Conservation (phyloP, 2,329 filamentous ascomycete genomes). For the Trichoderma oligosporum region DNA sequence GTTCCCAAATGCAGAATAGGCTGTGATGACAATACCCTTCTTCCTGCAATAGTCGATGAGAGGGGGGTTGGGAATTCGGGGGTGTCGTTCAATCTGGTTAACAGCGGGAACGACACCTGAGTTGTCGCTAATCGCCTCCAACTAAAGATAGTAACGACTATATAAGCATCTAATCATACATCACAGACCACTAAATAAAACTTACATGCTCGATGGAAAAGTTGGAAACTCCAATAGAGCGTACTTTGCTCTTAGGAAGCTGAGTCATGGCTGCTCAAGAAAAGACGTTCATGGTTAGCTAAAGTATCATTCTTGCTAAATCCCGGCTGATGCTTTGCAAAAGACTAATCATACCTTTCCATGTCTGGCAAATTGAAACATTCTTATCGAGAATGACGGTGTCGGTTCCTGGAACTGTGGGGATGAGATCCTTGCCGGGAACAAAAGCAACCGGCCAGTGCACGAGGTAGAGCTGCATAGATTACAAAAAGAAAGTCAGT, state of each 20-base stretch:
- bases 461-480: conserved; percentile 52
- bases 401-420: conserved; percentile 34
- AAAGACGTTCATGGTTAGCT: not conserved
- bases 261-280: conserved; percentile 43
- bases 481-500: not conserved
- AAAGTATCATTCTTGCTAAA: too few relatives aligned
- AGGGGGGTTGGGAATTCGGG: conserved; percentile 54
- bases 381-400: conserved; percentile 41
- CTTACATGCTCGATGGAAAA: conserved; percentile 44
- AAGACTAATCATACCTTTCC: conserved; percentile 30
- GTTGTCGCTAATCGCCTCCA: conserved; percentile 53
- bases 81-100: conserved; percentile 68
- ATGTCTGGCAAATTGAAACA: conserved; percentile 43
- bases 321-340: too few relatives aligned
- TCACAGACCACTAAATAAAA: not conserved
- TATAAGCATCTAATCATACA: not conserved
- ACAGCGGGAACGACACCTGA: conserved; percentile 57
- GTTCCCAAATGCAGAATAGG: conserved; percentile 56
- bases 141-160: conserved; percentile 43
- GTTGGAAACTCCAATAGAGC: conserved; percentile 70
- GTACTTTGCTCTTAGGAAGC: conserved; percentile 57
- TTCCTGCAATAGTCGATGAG: conserved; percentile 57
- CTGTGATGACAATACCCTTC: conserved; percentile 62
- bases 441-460: conserved; percentile 58
- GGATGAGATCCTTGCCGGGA: conserved; percentile 42